Evolutionary conservation across 768 basidiomycete species (phyloP).

Genomic region (Termitomyces sp.): DNA sequence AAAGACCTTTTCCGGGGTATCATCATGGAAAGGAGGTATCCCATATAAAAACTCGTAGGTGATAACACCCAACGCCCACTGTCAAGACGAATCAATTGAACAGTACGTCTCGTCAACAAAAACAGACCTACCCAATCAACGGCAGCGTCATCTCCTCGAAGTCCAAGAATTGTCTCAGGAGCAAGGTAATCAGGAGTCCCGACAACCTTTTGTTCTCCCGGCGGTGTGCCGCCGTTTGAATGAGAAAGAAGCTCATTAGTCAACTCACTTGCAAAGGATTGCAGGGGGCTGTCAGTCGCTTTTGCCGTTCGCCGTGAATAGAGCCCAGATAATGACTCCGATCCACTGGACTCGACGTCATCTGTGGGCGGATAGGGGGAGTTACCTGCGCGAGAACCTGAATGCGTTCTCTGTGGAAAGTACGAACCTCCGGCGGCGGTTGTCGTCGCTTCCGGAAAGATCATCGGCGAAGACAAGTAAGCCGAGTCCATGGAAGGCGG

Average conservation of each 20-base stretch:
- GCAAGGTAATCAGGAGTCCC: conserved; percentile 98
- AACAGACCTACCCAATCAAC: conserved; percentile 87
- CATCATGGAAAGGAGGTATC: conserved; percentile 96
- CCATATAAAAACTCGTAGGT: conserved; percentile 98
- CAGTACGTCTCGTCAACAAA: neutral
- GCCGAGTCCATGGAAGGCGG: conserved; percentile 81
- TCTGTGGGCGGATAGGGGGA: conserved; percentile 71
- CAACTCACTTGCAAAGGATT: conserved; percentile 84
- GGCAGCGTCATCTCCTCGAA: conserved; percentile 90
- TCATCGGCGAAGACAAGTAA: conserved; percentile 73
- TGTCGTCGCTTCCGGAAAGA: conserved; percentile 50
- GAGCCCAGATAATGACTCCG: conserved; percentile 65
- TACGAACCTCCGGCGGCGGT: conserved; percentile 68
- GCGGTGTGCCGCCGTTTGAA: conserved; percentile 64
- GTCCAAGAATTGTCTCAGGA: conserved; percentile 91
- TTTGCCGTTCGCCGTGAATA: conserved; percentile 43
- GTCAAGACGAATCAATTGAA: conserved; percentile 13
- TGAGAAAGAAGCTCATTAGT: conserved; percentile 82
- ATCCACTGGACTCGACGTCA: conserved; percentile 85
- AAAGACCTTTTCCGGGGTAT: conserved; percentile 95
- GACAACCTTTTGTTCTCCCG: conserved; percentile 90
- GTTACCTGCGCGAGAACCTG: conserved; percentile 55
- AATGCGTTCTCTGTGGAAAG: conserved; percentile 65
- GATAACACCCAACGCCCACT: conserved; percentile 99
- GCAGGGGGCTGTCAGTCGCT: conserved; percentile 72